Conservation (phyloP, 208 protist species). For the Blastocrithidia nonstop region DNA sequence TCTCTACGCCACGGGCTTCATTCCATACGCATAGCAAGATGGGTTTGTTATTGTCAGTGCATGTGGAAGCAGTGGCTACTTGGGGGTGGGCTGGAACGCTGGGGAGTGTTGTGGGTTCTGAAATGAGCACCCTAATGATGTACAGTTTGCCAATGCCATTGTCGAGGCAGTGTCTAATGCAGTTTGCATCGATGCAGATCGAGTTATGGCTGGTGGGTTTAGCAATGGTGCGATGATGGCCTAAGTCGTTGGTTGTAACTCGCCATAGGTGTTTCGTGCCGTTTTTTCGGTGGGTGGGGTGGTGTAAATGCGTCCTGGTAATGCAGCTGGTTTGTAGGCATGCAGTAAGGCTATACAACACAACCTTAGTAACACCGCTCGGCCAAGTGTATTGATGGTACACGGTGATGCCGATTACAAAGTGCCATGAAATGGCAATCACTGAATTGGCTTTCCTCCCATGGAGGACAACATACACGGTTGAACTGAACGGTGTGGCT, state of each 20-base stretch:
- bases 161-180: slow-evolving; percentile 9
- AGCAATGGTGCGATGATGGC: slow-evolving; percentile 73
- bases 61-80: slow-evolving; percentile 28
- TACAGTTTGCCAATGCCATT: slow-evolving; percentile 21
- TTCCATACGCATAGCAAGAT: slow-evolving; percentile 25
- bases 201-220: slow-evolving; percentile 49
- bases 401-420: slow-evolving; percentile 40
- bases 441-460: slow-evolving; percentile 31
- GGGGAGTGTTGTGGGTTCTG: slow-evolving; percentile 62
- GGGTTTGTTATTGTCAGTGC: slow-evolving; percentile 40
- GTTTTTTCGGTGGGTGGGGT: slow-evolving; percentile 47
- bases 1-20: slow-evolving; percentile 24
- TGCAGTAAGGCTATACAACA: slow-evolving; percentile 14
- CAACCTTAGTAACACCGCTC: background rate
- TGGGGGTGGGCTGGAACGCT: slow-evolving; percentile 55
- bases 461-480: slow-evolving; percentile 16
- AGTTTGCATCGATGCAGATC: slow-evolving; percentile 19
- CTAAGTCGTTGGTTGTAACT: slow-evolving; percentile 40
- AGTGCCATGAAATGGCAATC: slow-evolving; percentile 44
- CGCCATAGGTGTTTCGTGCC: slow-evolving; percentile 16
- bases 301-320: slow-evolving; percentile 38
- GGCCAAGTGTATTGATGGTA: slow-evolving; percentile 48
- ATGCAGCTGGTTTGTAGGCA: slow-evolving; percentile 16
- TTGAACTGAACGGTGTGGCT: slow-evolving; percentile 29
- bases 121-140: slow-evolving; percentile 20